Evolutionary conservation across 257 asterid species (phyloP), one percentile per base, ranked within the genome.

Genomic region (Plectranthus barbatus): DNA sequence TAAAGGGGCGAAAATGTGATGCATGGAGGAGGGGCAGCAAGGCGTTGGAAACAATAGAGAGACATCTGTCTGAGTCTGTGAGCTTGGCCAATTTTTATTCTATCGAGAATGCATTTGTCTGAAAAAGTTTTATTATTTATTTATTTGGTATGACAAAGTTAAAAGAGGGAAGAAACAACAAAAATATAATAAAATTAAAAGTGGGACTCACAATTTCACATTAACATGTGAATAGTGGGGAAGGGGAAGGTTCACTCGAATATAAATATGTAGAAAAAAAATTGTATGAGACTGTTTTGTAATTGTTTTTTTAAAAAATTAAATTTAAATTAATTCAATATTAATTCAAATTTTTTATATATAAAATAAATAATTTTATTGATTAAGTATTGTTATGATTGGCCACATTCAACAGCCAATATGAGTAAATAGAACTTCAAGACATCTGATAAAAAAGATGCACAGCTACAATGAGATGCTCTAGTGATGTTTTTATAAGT

Each of bases 41-140:
- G 62, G 73, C 67, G 76, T 56, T 21, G 58, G 39, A 50, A 57
- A 50, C 72, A 56, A 68, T 57, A 33, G 54, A 55, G 60, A 33
- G 72, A 75, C 72, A 39, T 74, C 58, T 66, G 75, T 46, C 76
- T 20, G 56, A 37, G 68, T 52, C 49, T 4, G 67, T 19, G 53
- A 47, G 66, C 62, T 60, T 15, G 4, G 23, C 31, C 19, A 23
- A 29, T 5, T 64, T 73, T 64, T 70, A 70, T 65, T 26, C 2
- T 18, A 24, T 60, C 70, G 64, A 60, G 75, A 64, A 23, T 4
- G 33, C 9, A 5, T 49, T 8, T 21, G 56, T 49, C 34, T 49
- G 2, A 11, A 5, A 20, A 5, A 21, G 17, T 6, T 45, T 23
- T 21, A 11, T 31, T 1, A 3, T 31, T 31, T 31, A 2, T 1